Percentiles rank a stretch among this genome's conserved stretches.
These are phyloP conservation scores for Lathyrus sativus DNA, from an alignment of 306 rosid genomes.

Conservation along the genomic window DNA sequence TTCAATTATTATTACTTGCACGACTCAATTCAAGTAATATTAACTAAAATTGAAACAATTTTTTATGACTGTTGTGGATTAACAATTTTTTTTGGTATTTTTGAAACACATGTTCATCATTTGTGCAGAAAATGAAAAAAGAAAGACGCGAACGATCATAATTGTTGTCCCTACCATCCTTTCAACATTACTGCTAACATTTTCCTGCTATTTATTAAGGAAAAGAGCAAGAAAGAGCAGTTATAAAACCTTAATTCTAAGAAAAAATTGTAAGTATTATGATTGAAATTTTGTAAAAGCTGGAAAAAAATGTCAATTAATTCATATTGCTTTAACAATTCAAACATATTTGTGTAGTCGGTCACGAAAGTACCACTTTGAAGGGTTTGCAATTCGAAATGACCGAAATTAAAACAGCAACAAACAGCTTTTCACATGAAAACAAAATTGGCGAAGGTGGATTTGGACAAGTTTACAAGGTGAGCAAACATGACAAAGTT, in stretches of 20 bases:
- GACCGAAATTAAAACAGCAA: conserved; percentile 6
- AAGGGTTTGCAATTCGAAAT: conserved; percentile 10
- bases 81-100: not conserved
- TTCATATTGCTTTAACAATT: too few species aligned
- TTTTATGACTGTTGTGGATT: not conserved
- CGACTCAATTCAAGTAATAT: not conserved
- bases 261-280: conserved; percentile 3
- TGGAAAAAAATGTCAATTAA: too few species aligned
- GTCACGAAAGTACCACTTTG: not conserved
- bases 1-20: not conserved
- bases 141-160: not conserved
- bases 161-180: not conserved
- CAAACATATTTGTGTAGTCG: conserved; percentile 4
- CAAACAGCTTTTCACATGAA: conserved; percentile 21
- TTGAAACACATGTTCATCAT: not conserved
- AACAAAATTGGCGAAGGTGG: conserved; percentile 59
- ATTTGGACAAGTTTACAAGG: conserved; percentile 65
- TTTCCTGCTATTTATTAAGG: not conserved
- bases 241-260: not conserved
- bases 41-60: not conserved
- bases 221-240: conserved; percentile 2
- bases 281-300: too few species aligned
- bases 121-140: not conserved
- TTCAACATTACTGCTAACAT: not conserved
- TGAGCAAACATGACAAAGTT: not conserved